phyloP scores from a whole-genome alignment of 805 yeast species.

The Barnettozyma sucrosica region DNA sequence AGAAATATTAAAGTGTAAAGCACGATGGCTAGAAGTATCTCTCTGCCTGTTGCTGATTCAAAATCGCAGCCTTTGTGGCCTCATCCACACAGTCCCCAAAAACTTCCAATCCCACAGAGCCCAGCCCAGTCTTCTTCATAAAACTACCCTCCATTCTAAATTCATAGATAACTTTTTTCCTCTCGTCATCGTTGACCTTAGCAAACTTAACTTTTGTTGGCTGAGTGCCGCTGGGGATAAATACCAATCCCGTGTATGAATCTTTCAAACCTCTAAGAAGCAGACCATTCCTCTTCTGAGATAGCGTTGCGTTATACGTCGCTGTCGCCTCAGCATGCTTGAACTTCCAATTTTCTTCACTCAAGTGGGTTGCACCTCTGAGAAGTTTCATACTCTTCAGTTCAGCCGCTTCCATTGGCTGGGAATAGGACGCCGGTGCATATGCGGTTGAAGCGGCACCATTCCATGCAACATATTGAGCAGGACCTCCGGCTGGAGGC shows the following conservation, averaged over 20 bases:
- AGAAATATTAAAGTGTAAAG: too few relatives aligned
- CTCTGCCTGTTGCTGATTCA: constrained; percentile 44
- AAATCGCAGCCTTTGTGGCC: constrained; percentile 52
- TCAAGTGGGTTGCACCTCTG: constrained; percentile 25
- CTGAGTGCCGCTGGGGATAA: constrained; percentile 72
- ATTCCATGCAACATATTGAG: constrained; percentile 51
- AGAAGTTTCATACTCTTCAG: constrained; percentile 21
- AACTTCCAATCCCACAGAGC: constrained; percentile 49
- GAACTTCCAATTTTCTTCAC: constrained; percentile 76
- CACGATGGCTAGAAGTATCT: constrained; percentile 2
- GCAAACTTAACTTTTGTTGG: constrained; percentile 37
- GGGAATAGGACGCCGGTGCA: constrained; percentile 8
- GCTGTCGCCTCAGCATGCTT: constrained; percentile 78
- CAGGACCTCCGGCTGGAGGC: constrained; percentile 41
- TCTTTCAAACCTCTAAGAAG: constrained; percentile 63
- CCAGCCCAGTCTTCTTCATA: constrained; percentile 57
- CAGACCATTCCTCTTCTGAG: constrained; percentile 46
- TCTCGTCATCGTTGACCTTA: constrained; percentile 20
- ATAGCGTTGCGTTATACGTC: constrained; percentile 59
- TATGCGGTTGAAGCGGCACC: constrained; percentile 33
- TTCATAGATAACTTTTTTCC: constrained; percentile 38
- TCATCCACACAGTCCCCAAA: constrained; percentile 55
- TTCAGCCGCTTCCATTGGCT: constrained; percentile 18
- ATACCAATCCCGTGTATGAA: constrained; percentile 76
- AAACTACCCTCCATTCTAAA: constrained; percentile 43